A percentile compares a stretch with the other conserved stretches of the same genome.
These are phyloP conservation scores for Curvularia lunata DNA, from an alignment of 2,329 filamentous ascomycete genomes.

Conservation along the genomic window DNA sequence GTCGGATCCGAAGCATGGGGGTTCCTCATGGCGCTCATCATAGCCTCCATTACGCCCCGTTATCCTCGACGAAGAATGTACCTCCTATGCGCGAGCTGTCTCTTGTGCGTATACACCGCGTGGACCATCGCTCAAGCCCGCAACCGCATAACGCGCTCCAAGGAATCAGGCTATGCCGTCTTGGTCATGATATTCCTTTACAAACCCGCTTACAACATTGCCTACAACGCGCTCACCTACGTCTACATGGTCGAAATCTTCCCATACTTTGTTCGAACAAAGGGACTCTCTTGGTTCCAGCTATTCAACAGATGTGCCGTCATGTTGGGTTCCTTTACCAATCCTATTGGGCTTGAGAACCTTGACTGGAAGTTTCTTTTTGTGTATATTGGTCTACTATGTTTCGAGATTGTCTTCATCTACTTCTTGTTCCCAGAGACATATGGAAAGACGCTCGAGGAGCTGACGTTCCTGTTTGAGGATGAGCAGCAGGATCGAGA, in stretches of 20 bases:
- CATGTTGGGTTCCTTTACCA: slow-evolving; percentile 66
- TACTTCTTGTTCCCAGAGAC: slow-evolving; percentile 47
- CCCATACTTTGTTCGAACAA: slow-evolving; percentile 58
- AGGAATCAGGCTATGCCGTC: slow-evolving; percentile 51
- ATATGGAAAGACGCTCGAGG: slow-evolving; percentile 43
- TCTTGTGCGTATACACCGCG: slow-evolving; percentile 44
- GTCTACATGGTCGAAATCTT: slow-evolving; percentile 61
- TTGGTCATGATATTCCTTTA: slow-evolving; percentile 61
- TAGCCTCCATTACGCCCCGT: slow-evolving; percentile 62
- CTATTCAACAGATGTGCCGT: slow-evolving; percentile 66
- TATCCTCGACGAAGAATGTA: slow-evolving; percentile 64
- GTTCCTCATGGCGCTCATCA: slow-evolving; percentile 62
- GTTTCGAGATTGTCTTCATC: slow-evolving; percentile 45
- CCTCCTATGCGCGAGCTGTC: slow-evolving; percentile 51
- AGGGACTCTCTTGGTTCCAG: slow-evolving; percentile 64
- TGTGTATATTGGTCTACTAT: slow-evolving; percentile 58
- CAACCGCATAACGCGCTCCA: slow-evolving; percentile 53
- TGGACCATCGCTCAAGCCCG: slow-evolving; percentile 57
- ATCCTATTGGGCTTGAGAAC: slow-evolving; percentile 67
- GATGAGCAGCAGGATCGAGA: slow-evolving; percentile 33
- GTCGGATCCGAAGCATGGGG: slow-evolving; percentile 66
- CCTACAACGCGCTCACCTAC: slow-evolving; percentile 64
- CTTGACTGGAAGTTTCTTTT: slow-evolving; percentile 68
- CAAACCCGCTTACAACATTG: slow-evolving; percentile 61
- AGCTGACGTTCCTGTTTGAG: slow-evolving; percentile 45